Percentiles rank a stretch among this genome's conserved stretches.
Evolutionary conservation across 2,329 filamentous ascomycete genomes (phyloP).

Genomic region (Colletotrichum musicola): DNA sequence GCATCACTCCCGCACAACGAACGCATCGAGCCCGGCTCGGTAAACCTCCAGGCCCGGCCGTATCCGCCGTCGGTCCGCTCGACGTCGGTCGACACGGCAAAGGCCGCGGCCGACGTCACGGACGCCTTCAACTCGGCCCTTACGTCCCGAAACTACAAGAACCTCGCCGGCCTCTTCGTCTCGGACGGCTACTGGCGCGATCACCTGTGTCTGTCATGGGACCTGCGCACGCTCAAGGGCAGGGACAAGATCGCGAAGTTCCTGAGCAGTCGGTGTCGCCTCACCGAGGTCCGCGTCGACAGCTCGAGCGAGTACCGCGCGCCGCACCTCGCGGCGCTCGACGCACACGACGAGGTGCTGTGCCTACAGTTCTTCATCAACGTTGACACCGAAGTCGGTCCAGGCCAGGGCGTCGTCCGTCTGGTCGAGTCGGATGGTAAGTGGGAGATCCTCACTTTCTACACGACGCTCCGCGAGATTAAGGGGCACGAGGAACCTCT

Average conservation of each 20-base stretch:
- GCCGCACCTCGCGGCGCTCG: constrained; percentile 61
- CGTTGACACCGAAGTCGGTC: constrained; percentile 65
- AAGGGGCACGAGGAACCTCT: constrained; percentile 61
- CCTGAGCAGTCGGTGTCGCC: constrained; percentile 47
- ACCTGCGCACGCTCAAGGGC: constrained; percentile 61
- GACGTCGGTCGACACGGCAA: constrained; percentile 48
- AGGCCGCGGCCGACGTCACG: constrained; percentile 54
- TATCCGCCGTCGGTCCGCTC: constrained; percentile 51
- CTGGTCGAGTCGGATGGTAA: constrained; percentile 52
- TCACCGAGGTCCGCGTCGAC: constrained; percentile 61
- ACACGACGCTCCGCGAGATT: constrained; percentile 63
- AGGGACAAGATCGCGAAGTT: constrained; percentile 54
- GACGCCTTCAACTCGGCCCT: constrained; percentile 57
- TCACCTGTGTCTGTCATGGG: constrained; percentile 68
- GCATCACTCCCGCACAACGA: constrained; percentile 17
- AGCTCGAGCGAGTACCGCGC: constrained; percentile 56
- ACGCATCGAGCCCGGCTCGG: constrained; percentile 59
- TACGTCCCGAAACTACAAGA: constrained; percentile 48
- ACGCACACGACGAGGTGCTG: constrained; percentile 60
- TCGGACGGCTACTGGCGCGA: constrained; percentile 69
- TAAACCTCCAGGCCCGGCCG: constrained; percentile 63
- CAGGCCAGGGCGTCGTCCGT: constrained; percentile 68
- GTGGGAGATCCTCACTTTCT: constrained; percentile 71
- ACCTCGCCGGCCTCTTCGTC: constrained; percentile 54
- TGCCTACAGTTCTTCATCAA: constrained; percentile 70